Evolutionary conservation across 305 asterid genomes (phyloP), one percentile per base, ranked within the genome.

Genomic region (Fraxinus angustifolia): DNA sequence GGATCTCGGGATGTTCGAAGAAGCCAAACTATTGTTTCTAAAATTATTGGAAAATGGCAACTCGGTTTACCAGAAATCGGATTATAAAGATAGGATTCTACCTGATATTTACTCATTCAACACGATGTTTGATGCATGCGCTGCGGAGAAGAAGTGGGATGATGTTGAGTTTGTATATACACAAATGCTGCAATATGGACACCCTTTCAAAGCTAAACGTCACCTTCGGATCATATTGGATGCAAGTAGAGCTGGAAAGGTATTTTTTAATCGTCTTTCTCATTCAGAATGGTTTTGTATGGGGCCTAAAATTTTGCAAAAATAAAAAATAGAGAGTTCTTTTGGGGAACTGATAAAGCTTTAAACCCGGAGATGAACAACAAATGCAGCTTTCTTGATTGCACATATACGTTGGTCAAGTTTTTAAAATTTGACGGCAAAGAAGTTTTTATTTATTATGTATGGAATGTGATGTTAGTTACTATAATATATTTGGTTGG

Each of bases 21-120:
- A 92, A 79, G 97, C 93, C 79, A 93, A 90, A 67, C 84, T 83
- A 79, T 83, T 95, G 80, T 93, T 95, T 78, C 79, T 82, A 76
- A 83, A 78, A 50, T 85, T 93, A 87, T 76, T 92, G 90, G 94
- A 87, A 77, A 91, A 91, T 68, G 83, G 87, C 8, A 79, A 83
- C 79, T 81, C 72, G 21, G 84, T 89, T 48, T 77, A 80, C 53
- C 83, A 80, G 30, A 88, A 84, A 79, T 86, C 83, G 68, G 94
- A 91, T 62, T 83, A 86, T 81, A 87, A 82, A 82, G 85, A 78
- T 70, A 86, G 85, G 85, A 93, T 91, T 36, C 85, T 87, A 75
- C 98, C 98, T 4, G 98, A 95, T 87, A 88, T 90, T 77, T 93
- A 91, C 81, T 81, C 98, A 53, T 93, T 95, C 87, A 93, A 94